phyloP scores from a whole-genome alignment of 805 yeast species.

The Yamadazyma phyllophila region DNA sequence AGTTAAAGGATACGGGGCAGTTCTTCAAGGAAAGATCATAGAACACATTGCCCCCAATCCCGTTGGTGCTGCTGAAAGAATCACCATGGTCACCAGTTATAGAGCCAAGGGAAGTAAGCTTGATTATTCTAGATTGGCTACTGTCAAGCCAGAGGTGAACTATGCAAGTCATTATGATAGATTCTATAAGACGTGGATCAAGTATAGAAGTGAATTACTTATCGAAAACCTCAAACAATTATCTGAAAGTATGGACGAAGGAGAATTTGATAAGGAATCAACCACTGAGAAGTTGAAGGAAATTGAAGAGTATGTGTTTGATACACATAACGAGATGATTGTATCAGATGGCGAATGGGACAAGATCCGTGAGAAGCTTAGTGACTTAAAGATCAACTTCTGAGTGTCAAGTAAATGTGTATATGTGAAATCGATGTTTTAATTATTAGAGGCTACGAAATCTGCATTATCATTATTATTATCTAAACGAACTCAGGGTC shows the following conservation, averaged over 20 bases:
- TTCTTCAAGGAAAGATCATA: slow-evolving; percentile 39
- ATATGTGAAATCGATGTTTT: too few relatives aligned
- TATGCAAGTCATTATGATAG: slow-evolving; percentile 32
- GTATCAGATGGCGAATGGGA: slow-evolving; percentile 14
- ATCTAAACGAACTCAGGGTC: slow-evolving; percentile 7
- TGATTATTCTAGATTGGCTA: slow-evolving; percentile 33
- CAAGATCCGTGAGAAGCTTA: background rate
- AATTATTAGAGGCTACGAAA: background rate
- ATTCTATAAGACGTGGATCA: slow-evolving; percentile 39
- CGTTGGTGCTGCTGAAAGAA: slow-evolving; percentile 34
- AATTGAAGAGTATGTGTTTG: slow-evolving; percentile 20
- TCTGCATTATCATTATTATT: slow-evolving; percentile 5
- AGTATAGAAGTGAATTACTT: slow-evolving; percentile 26
- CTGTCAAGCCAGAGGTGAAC: slow-evolving; percentile 40
- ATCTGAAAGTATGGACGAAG: slow-evolving; percentile 10
- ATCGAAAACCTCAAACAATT: slow-evolving; percentile 24
- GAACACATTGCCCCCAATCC: slow-evolving; percentile 43
- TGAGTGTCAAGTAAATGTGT: background rate
- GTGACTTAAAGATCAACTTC: background rate
- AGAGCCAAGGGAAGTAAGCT: slow-evolving; percentile 27
- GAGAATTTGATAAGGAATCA: slow-evolving; percentile 26
- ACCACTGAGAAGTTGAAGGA: slow-evolving; percentile 20
- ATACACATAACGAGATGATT: slow-evolving; percentile 28
- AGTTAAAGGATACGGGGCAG: slow-evolving; percentile 35
- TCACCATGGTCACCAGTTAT: slow-evolving; percentile 43